phyloP scores from a whole-genome alignment of 2,329 filamentous ascomycete genomes.

The Paraphoma chrysanthemicola region DNA sequence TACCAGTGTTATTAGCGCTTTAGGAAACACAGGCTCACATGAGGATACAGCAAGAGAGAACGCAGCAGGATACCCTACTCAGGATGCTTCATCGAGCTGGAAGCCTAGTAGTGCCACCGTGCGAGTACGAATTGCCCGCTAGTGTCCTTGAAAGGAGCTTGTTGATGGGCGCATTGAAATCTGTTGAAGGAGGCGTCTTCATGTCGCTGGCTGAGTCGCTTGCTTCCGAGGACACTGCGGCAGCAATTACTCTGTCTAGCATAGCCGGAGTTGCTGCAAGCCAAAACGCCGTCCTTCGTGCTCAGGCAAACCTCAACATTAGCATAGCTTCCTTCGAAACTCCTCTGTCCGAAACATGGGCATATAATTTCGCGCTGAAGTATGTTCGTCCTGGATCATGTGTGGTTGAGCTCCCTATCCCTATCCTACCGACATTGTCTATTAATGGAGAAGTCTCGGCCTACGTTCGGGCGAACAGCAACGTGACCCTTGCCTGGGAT shows the following conservation, averaged over 20 bases:
- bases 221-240: background rate
- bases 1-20: no score
- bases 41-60: no score
- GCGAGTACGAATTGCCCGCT: no score
- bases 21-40: no score
- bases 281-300: constrained; percentile 5
- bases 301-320: constrained; percentile 1
- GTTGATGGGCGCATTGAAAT: constrained; percentile 5
- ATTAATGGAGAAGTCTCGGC: background rate
- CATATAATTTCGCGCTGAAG: constrained; percentile 7
- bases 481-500: constrained; percentile 1
- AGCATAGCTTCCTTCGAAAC: constrained; percentile 9
- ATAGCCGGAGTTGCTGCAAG: constrained; percentile 9
- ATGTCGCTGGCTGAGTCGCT: constrained; percentile 6
- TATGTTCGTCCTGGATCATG: constrained; percentile 6
- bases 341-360: constrained; percentile 5
- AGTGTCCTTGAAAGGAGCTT: background rate
- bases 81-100: no score
- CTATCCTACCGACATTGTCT: constrained; percentile 4
- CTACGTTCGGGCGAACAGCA: background rate
- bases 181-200: constrained; percentile 4
- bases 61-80: no score
- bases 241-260: constrained; percentile 6
- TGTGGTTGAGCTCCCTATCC: constrained; percentile 5
- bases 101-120: no score